A percentile compares a stretch with the other conserved stretches of the same genome.
Evolutionary conservation across 2,329 filamentous ascomycete species (phyloP).

Genomic region (Fusarium sp.): DNA sequence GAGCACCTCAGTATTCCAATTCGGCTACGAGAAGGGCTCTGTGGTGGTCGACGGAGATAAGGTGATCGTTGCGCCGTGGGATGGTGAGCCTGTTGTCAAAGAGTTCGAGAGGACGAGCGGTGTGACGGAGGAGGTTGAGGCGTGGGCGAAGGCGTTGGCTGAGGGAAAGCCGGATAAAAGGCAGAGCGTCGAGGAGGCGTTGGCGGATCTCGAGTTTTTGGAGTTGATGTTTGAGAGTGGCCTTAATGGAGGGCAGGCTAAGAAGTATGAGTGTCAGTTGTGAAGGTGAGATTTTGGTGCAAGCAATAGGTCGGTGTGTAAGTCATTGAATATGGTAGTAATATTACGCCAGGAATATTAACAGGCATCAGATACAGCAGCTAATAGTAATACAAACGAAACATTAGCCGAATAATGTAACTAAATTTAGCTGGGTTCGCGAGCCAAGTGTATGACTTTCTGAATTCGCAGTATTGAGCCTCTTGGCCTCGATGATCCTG

Average conservation of each 20-base stretch:
- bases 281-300: neutral
- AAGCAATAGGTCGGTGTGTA: neutral
- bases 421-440: neutral
- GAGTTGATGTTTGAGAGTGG: slow-evolving; percentile 60
- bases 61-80: slow-evolving; percentile 49
- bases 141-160: slow-evolving; percentile 64
- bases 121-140: slow-evolving; percentile 67
- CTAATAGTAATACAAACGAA: neutral
- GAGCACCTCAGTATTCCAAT: slow-evolving; percentile 60
- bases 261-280: slow-evolving; percentile 51
- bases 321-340: neutral
- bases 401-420: neutral
- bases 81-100: slow-evolving; percentile 46
- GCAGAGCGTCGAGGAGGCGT: slow-evolving; percentile 64
- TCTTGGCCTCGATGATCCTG: neutral
- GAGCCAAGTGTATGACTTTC: neutral
- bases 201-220: slow-evolving; percentile 68
- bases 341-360: neutral
- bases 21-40: slow-evolving; percentile 65
- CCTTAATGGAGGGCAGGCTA: slow-evolving; percentile 50
- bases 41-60: slow-evolving; percentile 59
- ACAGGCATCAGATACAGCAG: neutral
- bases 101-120: slow-evolving; percentile 60
- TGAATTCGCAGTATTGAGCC: neutral
- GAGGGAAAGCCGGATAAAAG: slow-evolving; percentile 57